phyloP scores from a whole-genome alignment of 1,139 yeast genomes.

The Entelexis paramagnoliae region DNA sequence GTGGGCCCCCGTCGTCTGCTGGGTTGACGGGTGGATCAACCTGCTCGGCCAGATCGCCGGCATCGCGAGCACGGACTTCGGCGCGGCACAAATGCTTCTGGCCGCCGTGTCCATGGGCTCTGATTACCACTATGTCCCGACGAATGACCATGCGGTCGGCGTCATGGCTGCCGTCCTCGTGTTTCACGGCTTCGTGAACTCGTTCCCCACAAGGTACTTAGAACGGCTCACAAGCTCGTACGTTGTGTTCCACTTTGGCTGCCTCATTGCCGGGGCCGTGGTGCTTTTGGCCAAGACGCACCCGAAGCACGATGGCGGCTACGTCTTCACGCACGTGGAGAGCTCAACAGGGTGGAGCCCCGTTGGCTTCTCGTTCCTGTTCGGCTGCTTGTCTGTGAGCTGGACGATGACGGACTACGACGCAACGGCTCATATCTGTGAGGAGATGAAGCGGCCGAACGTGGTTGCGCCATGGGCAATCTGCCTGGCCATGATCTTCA shows the following conservation, averaged over 20 bases:
- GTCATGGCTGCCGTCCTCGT: slow-evolving; percentile 37
- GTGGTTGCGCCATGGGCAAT: slow-evolving; percentile 25
- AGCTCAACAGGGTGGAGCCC: slow-evolving; percentile 30
- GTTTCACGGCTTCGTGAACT: slow-evolving; percentile 37
- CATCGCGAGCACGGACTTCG: slow-evolving; percentile 33
- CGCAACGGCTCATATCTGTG: slow-evolving; percentile 63
- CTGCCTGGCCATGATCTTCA: slow-evolving; percentile 23
- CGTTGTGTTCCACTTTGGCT: slow-evolving; percentile 37
- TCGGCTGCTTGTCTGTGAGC: slow-evolving; percentile 24
- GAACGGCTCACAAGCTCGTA: slow-evolving; percentile 37
- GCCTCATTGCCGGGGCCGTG: slow-evolving; percentile 34
- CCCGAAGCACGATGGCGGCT: slow-evolving; percentile 29
- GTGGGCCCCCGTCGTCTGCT: slow-evolving; percentile 28
- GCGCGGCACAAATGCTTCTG: slow-evolving; percentile 35
- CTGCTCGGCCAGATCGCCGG: slow-evolving; percentile 40
- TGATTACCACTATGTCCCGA: slow-evolving; percentile 35
- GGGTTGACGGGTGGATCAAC: slow-evolving; percentile 41
- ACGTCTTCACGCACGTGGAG: slow-evolving; percentile 30
- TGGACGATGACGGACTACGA: slow-evolving; percentile 48
- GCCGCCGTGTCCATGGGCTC: slow-evolving; percentile 38
- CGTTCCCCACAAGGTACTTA: slow-evolving; percentile 36
- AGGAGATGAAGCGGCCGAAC: slow-evolving; percentile 30
- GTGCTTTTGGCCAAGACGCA: slow-evolving; percentile 29
- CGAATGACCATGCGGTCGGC: slow-evolving; percentile 37
- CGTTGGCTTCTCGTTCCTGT: slow-evolving; percentile 24